Evolutionary conservation across 805 yeast species (phyloP).

Genomic region (Cyberlindnera xylosilytica): DNA sequence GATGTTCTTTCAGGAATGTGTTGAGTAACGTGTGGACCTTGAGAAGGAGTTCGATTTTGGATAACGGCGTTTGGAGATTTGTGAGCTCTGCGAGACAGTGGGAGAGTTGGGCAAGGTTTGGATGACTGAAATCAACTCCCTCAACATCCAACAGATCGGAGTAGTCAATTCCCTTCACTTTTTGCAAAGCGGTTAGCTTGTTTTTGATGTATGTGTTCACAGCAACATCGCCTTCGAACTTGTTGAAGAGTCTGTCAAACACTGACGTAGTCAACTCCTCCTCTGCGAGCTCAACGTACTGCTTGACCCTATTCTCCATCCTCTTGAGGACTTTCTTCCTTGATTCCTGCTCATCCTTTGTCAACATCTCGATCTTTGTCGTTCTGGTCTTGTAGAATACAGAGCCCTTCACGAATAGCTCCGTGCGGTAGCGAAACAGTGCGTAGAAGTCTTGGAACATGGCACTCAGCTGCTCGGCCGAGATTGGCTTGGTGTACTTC

Average conservation of each 20-base stretch:
- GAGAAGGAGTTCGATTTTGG: slow-evolving; percentile 15
- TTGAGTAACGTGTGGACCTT: slow-evolving; percentile 20
- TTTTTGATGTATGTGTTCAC: slow-evolving; percentile 17
- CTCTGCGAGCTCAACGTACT: slow-evolving; percentile 21
- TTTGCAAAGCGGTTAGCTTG: slow-evolving; percentile 16
- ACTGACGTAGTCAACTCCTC: slow-evolving; percentile 10
- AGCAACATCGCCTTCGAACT: slow-evolving; percentile 12
- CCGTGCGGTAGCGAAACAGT: slow-evolving; percentile 10
- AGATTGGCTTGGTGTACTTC: slow-evolving; percentile 22
- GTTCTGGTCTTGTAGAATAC: slow-evolving; percentile 2
- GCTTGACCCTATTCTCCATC: slow-evolving; percentile 5
- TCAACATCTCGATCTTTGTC: slow-evolving; percentile 8
- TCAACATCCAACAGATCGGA: slow-evolving; percentile 19
- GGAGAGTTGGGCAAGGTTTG: slow-evolving; percentile 8
- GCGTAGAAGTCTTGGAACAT: slow-evolving; percentile 24
- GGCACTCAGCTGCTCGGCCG: slow-evolving; percentile 15
- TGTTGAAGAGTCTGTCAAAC: slow-evolving; percentile 19
- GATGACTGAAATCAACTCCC: slow-evolving; percentile 14
- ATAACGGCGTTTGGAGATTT: slow-evolving; percentile 13
- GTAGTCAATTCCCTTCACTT: slow-evolving; percentile 17
- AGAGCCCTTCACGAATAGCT: slow-evolving; percentile 19
- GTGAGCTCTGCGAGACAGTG: slow-evolving; percentile 8
- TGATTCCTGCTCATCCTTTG: slow-evolving; percentile 9
- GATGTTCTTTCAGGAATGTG: slow-evolving; percentile 6
- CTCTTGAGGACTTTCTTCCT: slow-evolving; percentile 1